A percentile compares a stretch with the other conserved stretches of the same genome.
Evolutionary conservation across 164 flowering plant genomes (phyloP).

Genomic region (Cinnamomum chago): DNA sequence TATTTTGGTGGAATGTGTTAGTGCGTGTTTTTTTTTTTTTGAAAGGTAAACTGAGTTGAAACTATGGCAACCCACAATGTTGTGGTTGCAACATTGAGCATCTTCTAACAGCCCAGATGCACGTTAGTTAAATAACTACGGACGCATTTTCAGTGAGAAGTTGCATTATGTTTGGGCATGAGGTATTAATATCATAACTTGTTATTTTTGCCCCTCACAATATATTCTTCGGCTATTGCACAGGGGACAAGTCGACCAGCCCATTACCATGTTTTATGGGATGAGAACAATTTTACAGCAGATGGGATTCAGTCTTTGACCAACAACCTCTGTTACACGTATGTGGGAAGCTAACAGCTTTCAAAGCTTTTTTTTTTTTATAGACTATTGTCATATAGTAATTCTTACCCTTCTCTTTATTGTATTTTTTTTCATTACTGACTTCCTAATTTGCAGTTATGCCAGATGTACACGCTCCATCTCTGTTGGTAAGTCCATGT

Average conservation of each 20-base stretch:
- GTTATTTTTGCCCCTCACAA: not conserved
- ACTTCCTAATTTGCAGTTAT: slow-evolving; percentile 65
- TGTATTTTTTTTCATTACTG: not conserved
- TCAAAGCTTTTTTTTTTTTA: not conserved
- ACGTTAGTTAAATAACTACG: not conserved
- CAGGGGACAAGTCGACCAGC: slow-evolving; percentile 68
- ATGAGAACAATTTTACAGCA: slow-evolving; percentile 54
- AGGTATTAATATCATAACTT: not conserved
- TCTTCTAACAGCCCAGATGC: not conserved
- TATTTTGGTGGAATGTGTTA: no score
- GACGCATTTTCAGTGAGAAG: not conserved
- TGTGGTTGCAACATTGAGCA: no score
- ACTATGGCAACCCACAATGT: no score
- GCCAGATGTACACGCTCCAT: slow-evolving; percentile 95
- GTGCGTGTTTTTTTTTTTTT: no score
- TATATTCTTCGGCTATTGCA: not conserved
- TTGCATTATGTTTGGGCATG: not conserved
- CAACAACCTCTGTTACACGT: slow-evolving; percentile 60
- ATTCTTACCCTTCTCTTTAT: not conserved
- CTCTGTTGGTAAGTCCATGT: slow-evolving; percentile 67
- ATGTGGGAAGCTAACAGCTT: slow-evolving; percentile 3
- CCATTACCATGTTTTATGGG: slow-evolving; percentile 59
- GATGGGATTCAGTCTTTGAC: slow-evolving; percentile 48
- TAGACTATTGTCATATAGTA: not conserved
- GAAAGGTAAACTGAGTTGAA: no score